Evolutionary conservation across 352 stramenopile genomes (phyloP), one percentile per base, ranked within the genome.

Genomic region (Pythium plurisporium): DNA sequence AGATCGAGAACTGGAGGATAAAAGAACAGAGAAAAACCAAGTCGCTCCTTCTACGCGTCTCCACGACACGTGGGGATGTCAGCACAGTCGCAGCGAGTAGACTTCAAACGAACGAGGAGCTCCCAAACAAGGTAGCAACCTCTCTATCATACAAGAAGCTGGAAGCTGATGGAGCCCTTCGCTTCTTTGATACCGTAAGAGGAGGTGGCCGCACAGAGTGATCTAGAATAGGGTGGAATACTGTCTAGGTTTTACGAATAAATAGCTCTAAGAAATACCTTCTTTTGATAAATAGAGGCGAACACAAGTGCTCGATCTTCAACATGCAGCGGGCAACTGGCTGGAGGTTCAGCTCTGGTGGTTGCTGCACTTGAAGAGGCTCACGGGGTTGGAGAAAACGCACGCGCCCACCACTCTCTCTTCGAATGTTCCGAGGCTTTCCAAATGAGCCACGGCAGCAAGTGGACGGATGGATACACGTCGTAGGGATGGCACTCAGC

Each of bases 1-100:
- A 79, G 78, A 41, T 91, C 50, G 2, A 86, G 57, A 9, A 94
- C 37, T 33, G n/a, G n/a, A n/a, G n/a, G n/a, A n/a, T n/a, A n/a
- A n/a, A n/a, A n/a, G n/a, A n/a, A n/a, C n/a, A n/a, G n/a, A n/a
- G n/a, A n/a, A n/a, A n/a, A n/a, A n/a, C n/a, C n/a, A n/a, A n/a
- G n/a, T n/a, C n/a, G n/a, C n/a, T n/a, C n/a, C n/a, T n/a, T n/a
- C n/a, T n/a, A n/a, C n/a, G n/a, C n/a, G n/a, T n/a, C n/a, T n/a
- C n/a, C n/a, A n/a, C n/a, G n/a, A n/a, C n/a, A n/a, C n/a, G n/a
- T n/a, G n/a, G n/a, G n/a, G n/a, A n/a, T n/a, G n/a, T n/a, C n/a
- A n/a, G n/a, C n/a, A n/a, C n/a, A n/a, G n/a, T n/a, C n/a, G n/a
- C n/a, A n/a, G n/a, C n/a, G n/a, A n/a, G n/a, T n/a, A n/a, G n/a